A percentile compares a stretch with the other conserved stretches of the same genome.
phyloP scores from a whole-genome alignment of 2,329 filamentous ascomycete species.

The Fusarium temperatum region DNA sequence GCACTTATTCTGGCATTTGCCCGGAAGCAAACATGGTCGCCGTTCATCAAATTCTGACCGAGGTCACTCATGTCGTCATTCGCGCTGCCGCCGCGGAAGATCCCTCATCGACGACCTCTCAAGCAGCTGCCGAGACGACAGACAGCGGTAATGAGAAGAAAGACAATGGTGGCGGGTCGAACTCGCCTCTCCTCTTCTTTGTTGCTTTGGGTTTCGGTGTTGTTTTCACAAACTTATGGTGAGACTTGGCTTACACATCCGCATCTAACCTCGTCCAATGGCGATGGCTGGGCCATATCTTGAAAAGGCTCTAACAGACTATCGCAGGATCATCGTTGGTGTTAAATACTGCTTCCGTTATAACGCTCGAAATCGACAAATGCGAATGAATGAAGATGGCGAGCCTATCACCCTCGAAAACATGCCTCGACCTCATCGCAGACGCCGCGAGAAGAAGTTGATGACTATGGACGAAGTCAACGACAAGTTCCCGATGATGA shows the following conservation, averaged over 20 bases:
- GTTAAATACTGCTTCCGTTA: constrained; percentile 99
- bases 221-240: constrained; percentile 99
- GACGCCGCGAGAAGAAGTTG: constrained; percentile 94
- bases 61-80: constrained; percentile 40
- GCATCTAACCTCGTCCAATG: constrained; percentile 55
- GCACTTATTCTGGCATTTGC: constrained; percentile 21
- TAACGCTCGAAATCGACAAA: constrained; percentile 88
- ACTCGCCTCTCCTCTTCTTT: constrained; percentile 74
- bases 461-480: constrained; percentile 99
- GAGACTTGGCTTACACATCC: constrained; percentile 49
- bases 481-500: constrained; percentile 92
- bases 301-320: constrained; percentile 35
- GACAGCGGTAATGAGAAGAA: constrained; percentile 16
- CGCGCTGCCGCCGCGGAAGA: constrained; percentile 34
- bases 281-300: constrained; percentile 60
- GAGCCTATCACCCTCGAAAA: constrained; percentile 88
- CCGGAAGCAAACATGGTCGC: constrained; percentile 38
- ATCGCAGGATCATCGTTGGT: constrained; percentile 93
- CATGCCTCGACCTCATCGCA: constrained; percentile 85
- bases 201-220: constrained; percentile 96
- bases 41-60: constrained; percentile 37
- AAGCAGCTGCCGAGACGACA: constrained; percentile 30
- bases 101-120: constrained; percentile 31
- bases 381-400: constrained; percentile 80
- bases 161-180: constrained; percentile 45